Percentiles rank a stretch among this genome's conserved stretches.
phyloP scores from a whole-genome alignment of 441 rosid genomes.

The Hypseocharis bilobata region DNA sequence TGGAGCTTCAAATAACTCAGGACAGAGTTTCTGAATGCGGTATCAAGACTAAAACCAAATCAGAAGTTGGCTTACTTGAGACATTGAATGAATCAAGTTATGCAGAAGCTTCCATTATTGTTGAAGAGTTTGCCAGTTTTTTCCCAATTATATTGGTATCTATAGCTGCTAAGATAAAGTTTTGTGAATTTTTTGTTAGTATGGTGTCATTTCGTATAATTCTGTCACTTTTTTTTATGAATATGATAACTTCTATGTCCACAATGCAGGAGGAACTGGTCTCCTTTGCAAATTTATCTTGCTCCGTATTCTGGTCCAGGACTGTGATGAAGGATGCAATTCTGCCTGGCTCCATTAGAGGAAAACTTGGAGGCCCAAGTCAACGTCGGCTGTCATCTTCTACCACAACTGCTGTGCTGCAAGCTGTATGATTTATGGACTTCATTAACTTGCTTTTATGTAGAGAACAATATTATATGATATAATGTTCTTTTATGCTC shows the following conservation, averaged over 20 bases:
- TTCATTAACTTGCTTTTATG: slow-evolving; percentile 15
- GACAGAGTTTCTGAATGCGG: slow-evolving; percentile 34
- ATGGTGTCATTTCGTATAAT: background rate
- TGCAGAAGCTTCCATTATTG: slow-evolving; percentile 29
- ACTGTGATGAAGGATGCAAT: slow-evolving; percentile 32
- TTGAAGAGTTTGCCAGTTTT: slow-evolving; percentile 38
- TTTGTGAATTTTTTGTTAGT: slow-evolving; percentile 9
- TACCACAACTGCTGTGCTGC: slow-evolving; percentile 58
- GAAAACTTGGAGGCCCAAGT: slow-evolving; percentile 96
- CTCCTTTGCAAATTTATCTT: slow-evolving; percentile 52
- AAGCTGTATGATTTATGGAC: slow-evolving; percentile 53
- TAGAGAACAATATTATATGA: slow-evolving; percentile 2
- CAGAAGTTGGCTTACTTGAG: slow-evolving; percentile 28
- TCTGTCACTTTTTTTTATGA: slow-evolving; percentile 11
- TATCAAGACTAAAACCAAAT: slow-evolving; percentile 25
- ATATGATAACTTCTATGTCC: slow-evolving; percentile 8
- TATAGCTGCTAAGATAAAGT: slow-evolving; percentile 5
- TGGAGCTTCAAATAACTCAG: slow-evolving; percentile 55
- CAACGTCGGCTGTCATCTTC: slow-evolving; percentile 74
- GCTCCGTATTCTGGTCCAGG: slow-evolving; percentile 54
- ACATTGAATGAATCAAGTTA: slow-evolving; percentile 27
- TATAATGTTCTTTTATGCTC: background rate
- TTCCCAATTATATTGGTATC: slow-evolving; percentile 52
- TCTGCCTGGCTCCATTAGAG: slow-evolving; percentile 65
- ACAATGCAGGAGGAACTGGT: slow-evolving; percentile 58